A percentile compares a stretch with the other conserved stretches of the same genome.
These are phyloP conservation scores for Marasmius oreades DNA, from an alignment of 1,284 basidiomycete species.

Conservation along the genomic window DNA sequence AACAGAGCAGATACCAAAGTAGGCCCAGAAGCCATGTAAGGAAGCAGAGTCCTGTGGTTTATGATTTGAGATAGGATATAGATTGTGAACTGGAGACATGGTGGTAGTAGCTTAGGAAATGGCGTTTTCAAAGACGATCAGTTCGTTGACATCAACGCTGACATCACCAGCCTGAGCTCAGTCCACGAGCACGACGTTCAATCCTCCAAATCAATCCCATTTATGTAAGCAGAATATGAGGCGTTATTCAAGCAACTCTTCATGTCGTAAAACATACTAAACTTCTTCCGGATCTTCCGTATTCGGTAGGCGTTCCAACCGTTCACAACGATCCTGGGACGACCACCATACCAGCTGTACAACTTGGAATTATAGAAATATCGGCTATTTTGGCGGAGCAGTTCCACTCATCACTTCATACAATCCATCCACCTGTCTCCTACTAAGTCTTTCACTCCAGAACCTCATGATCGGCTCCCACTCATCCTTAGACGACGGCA, in stretches of 20 bases:
- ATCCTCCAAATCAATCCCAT: no score
- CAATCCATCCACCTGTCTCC: conserved; percentile 60
- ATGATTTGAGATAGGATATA: neutral
- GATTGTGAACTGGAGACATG: neutral
- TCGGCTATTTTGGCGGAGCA: neutral
- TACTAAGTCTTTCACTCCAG: conserved; percentile 72
- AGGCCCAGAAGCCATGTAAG: neutral
- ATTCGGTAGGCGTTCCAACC: no score
- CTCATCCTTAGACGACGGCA: conserved; percentile 75
- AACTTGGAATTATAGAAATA: no score
- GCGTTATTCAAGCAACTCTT: no score
- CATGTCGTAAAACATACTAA: no score
- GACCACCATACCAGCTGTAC: neutral
- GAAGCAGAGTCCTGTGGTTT: neutral
- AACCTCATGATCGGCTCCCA: conserved; percentile 85
- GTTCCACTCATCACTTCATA: conserved; percentile 68
- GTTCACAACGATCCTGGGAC: no score
- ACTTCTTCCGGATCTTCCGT: no score
- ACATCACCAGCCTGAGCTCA: neutral
- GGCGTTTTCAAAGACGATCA: neutral
- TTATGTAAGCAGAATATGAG: no score
- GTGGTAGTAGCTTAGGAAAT: neutral
- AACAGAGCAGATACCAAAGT: neutral
- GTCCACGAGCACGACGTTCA: neutral
- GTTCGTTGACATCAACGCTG: neutral